phyloP scores from a whole-genome alignment of 1,284 basidiomycete species.

The Flammula alnicola region DNA sequence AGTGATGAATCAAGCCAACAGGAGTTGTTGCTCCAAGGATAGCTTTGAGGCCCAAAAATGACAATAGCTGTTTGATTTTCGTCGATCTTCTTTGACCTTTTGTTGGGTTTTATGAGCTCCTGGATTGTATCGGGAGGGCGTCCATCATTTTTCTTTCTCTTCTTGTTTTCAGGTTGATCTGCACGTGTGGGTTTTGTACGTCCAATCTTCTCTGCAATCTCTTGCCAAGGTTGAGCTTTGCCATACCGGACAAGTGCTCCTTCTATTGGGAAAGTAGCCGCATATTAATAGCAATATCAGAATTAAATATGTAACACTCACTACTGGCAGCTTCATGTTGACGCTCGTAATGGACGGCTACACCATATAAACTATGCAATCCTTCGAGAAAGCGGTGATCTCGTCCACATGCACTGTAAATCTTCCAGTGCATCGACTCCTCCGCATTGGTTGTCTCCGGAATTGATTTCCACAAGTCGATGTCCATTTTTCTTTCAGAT shows the following conservation, averaged over 20 bases:
- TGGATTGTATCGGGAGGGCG: conserved; percentile 14
- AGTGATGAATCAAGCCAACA: conserved; percentile 24
- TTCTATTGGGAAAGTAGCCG: too few relatives aligned
- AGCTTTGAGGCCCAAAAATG: conserved; percentile 11
- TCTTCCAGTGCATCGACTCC: too few relatives aligned
- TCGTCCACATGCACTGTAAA: conserved; percentile 28
- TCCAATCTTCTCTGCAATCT: conserved; percentile 5
- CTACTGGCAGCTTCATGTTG: conserved; percentile 5
- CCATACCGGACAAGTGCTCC: background rate
- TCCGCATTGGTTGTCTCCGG: too few relatives aligned
- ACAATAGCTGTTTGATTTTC: background rate
- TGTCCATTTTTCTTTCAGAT: too few relatives aligned
- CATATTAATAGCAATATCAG: conserved; percentile 6
- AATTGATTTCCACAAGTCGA: too few relatives aligned
- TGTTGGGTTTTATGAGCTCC: conserved; percentile 8
- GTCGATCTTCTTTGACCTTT: background rate
- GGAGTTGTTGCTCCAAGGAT: conserved; percentile 21
- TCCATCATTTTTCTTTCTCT: conserved; percentile 15
- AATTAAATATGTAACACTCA: conserved; percentile 4
- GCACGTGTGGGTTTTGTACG: conserved; percentile 7
- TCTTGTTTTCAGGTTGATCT: background rate
- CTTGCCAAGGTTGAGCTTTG: conserved; percentile 9
- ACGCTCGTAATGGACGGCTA: conserved; percentile 23
- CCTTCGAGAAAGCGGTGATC: conserved; percentile 28
- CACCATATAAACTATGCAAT: conserved; percentile 18